Percentiles rank a stretch among this genome's conserved stretches.
These are phyloP conservation scores for Hanseniaspora nectarophila DNA, from an alignment of 805 yeast species.

Conservation along the genomic window DNA sequence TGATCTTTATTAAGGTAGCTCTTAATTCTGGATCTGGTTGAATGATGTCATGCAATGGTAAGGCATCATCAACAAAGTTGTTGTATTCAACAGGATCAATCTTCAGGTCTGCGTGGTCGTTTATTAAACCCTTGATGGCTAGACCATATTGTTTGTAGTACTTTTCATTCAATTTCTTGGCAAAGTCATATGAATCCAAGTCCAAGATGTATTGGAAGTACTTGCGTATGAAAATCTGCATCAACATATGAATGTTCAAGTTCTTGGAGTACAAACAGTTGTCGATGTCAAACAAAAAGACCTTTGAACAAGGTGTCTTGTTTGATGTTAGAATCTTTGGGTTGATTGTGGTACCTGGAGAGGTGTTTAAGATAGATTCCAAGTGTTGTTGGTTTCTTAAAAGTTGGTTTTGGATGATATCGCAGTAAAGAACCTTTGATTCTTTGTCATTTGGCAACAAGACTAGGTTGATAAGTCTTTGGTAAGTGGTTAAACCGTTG, in stretches of 20 bases:
- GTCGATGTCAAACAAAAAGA: slow-evolving; percentile 85
- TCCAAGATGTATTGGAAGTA: slow-evolving; percentile 58
- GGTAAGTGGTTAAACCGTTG: slow-evolving; percentile 12
- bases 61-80: slow-evolving; percentile 77
- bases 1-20: slow-evolving; percentile 37
- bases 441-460: not conserved
- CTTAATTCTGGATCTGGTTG: slow-evolving; percentile 48
- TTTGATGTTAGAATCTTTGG: slow-evolving; percentile 23
- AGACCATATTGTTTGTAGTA: slow-evolving; percentile 83
- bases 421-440: slow-evolving; percentile 15
- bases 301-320: slow-evolving; percentile 23
- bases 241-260: slow-evolving; percentile 65
- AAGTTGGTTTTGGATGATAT: slow-evolving; percentile 23
- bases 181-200: slow-evolving; percentile 54
- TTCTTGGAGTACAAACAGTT: slow-evolving; percentile 75
- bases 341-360: slow-evolving; percentile 26
- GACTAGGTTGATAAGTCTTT: slow-evolving; percentile 12
- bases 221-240: slow-evolving; percentile 75
- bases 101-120: slow-evolving; percentile 33
- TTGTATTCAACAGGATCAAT: slow-evolving; percentile 86
- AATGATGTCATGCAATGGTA: slow-evolving; percentile 72
- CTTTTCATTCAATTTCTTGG: slow-evolving; percentile 52
- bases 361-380: slow-evolving; percentile 28
- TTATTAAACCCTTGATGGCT: slow-evolving; percentile 78
- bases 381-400: slow-evolving; percentile 26